Base-by-base conservation (phyloP, 177 flowering plant species). In the Telopea speciosissima region DNA sequence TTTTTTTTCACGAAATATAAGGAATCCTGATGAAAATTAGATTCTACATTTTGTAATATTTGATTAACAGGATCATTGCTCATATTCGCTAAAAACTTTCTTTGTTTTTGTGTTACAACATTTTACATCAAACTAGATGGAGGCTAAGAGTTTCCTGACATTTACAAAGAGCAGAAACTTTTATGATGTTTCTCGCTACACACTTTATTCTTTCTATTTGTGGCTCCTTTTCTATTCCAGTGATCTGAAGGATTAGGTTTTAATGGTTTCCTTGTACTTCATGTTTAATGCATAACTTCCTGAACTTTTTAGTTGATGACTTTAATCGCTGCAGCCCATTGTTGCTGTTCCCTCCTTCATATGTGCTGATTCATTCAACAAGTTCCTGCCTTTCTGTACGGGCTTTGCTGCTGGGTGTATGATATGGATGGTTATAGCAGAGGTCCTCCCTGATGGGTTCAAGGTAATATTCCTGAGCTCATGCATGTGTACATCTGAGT, bases 371-470 rank as follows among this genome's bases (percentile, higher is more conserved):
- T 91, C 99, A 67, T 95, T 95, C 75, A 87, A 79, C 84, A 91
- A 92, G 79, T 80, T 95, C 77, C 79, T 95, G 61, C 99, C 99
- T 49, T 95, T 92, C 80, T 90, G 97, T 70, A 95, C 99, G 25
- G 99, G 99, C 69, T 95, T 95, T 84, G 99, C 99, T 75, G 97
- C 99, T 85, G 99, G 99, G 44, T 95, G 99, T 77, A 95, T 95
- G 99, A 92, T 95, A 66, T 95, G 99, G 99, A 95, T 95, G 97
- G 97, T 95, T 63, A 78, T 91, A 67, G 97, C 94, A 36, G 99
- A 95, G 81, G 99, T 95, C 33, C 97, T 95, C 58, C 99, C 99
- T 52, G 99, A 95, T 82, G 97, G 83, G 61, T 92, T 92, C 77
- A 92, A 91, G 97, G 99, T 92, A 82, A 67, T 42, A 9, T 64